A percentile compares a stretch with the other conserved stretches of the same genome.
Conservation (phyloP, 768 basidiomycete genomes). For the Pleurotus salmoneostramineus region DNA sequence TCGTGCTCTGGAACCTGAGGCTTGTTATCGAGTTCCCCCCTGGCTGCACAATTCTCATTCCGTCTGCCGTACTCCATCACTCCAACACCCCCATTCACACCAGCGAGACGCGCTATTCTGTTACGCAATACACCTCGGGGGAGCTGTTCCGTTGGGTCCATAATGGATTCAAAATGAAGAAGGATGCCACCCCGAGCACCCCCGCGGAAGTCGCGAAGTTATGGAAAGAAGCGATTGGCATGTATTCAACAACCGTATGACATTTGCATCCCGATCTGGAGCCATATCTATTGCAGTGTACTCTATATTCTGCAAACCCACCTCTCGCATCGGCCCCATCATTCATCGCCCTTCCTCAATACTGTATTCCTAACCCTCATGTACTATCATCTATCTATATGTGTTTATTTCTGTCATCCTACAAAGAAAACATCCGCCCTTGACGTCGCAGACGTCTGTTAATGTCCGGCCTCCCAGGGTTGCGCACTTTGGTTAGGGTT, state of each 20-base stretch:
- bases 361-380: too few species aligned
- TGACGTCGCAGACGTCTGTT: too few species aligned
- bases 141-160: neutral
- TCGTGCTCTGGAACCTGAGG: neutral
- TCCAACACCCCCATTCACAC: neutral
- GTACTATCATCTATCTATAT: too few species aligned
- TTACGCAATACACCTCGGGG: neutral
- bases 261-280: too few species aligned
- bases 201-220: neutral
- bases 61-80: neutral
- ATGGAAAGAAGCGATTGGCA: neutral
- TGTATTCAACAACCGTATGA: neutral
- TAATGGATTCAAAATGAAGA: neutral
- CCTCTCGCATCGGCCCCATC: too few species aligned
- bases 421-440: too few species aligned
- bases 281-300: too few species aligned
- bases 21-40: neutral
- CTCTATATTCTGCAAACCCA: too few species aligned
- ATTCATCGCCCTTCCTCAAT: too few species aligned
- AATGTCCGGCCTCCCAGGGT: too few species aligned
- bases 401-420: too few species aligned
- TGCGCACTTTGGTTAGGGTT: too few species aligned
- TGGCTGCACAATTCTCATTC: neutral
- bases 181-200: neutral
- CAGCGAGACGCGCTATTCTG: neutral